phyloP scores from a whole-genome alignment of 331 rosid genomes.

The Acacia concinna region DNA sequence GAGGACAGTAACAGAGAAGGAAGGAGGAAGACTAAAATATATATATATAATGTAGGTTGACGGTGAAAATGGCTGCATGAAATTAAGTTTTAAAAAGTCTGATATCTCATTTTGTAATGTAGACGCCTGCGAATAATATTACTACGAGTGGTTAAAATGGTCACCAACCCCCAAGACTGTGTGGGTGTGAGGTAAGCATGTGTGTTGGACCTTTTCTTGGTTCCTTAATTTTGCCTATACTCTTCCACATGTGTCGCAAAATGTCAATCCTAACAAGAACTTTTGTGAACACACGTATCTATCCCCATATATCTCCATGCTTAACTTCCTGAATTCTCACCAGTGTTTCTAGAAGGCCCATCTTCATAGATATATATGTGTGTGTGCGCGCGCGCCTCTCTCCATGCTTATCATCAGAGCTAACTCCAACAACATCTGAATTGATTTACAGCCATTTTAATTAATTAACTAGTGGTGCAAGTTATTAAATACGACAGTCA shows the following conservation, averaged over 20 bases:
- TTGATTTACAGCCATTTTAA: not conserved
- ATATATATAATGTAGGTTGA: too few relatives aligned
- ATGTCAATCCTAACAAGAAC: constrained; percentile 61
- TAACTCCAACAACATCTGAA: constrained; percentile 19
- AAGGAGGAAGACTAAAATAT: not conserved
- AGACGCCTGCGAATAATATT: not conserved
- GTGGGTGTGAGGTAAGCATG: constrained; percentile 16
- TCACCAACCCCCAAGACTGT: constrained; percentile 63
- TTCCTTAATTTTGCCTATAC: constrained; percentile 1
- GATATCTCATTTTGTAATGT: not conserved
- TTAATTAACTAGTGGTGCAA: not conserved
- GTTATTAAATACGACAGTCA: not conserved
- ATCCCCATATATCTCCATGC: not conserved
- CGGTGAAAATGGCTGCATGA: too few relatives aligned
- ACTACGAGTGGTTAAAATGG: constrained; percentile 62
- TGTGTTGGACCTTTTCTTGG: constrained; percentile 33
- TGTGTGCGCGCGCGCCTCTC: too few relatives aligned
- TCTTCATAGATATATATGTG: too few relatives aligned
- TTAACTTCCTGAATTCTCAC: constrained; percentile 9
- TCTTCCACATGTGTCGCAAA: constrained; percentile 32
- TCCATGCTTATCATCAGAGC: not conserved
- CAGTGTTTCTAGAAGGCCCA: constrained; percentile 31
- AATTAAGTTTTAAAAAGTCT: too few relatives aligned
- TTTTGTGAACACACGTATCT: not conserved
- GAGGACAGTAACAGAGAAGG: not conserved